These are phyloP conservation scores for Candida fluviatilis DNA, from an alignment of 805 yeast species.

Conservation along the genomic window DNA sequence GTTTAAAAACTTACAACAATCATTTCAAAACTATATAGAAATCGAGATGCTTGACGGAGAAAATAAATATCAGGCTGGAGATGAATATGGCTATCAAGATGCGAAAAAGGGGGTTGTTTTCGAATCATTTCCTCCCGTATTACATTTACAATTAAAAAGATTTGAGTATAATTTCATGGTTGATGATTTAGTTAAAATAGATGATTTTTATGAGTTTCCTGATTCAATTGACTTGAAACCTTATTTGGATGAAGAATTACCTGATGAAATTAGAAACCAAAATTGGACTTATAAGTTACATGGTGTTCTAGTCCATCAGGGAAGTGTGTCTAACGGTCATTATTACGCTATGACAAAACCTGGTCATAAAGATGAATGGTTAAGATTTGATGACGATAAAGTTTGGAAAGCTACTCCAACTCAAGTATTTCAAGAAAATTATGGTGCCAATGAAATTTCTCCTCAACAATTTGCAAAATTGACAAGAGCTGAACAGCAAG, in stretches of 20 bases:
- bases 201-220: conserved; percentile 89
- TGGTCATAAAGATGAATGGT: conserved; percentile 66
- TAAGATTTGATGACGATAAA: conserved; percentile 89
- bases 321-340: conserved; percentile 94
- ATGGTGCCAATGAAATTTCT: conserved; percentile 68
- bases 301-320: conserved; percentile 94
- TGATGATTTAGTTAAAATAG: conserved; percentile 84
- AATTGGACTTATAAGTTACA: conserved; percentile 80
- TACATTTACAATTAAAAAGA: conserved; percentile 89
- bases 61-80: conserved; percentile 87
- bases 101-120: conserved; percentile 96
- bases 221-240: conserved; percentile 76
- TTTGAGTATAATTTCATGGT: conserved; percentile 91
- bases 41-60: conserved; percentile 90
- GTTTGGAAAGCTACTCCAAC: conserved; percentile 82
- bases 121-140: conserved; percentile 83
- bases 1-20: conserved; percentile 61
- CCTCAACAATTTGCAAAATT: conserved; percentile 46
- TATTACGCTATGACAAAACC: conserved; percentile 94
- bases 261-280: conserved; percentile 39
- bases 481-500: conserved; percentile 58
- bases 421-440: conserved; percentile 90
- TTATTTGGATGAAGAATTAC: conserved; percentile 59
- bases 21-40: conserved; percentile 84
- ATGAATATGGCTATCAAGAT: conserved; percentile 85